A percentile compares a stretch with the other conserved stretches of the same genome.
Evolutionary conservation across 805 yeast species (phyloP).

Genomic region (Yarrowia alimentaria): DNA sequence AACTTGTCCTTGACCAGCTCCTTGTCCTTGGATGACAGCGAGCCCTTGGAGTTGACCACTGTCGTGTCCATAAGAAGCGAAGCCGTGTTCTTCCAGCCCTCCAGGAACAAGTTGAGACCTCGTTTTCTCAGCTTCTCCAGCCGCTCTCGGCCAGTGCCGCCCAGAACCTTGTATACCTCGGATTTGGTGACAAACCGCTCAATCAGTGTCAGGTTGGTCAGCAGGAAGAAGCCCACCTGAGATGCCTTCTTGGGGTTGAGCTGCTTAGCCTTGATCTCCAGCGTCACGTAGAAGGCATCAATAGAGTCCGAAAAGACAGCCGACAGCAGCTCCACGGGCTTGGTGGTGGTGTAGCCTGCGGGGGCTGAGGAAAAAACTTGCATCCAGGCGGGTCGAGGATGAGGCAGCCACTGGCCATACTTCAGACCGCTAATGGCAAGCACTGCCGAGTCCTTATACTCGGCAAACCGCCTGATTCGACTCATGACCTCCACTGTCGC

Average conservation of each 20-base stretch:
- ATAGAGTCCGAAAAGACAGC: conserved; percentile 73
- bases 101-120: conserved; percentile 67
- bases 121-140: conserved; percentile 68
- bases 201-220: conserved; percentile 69
- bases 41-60: conserved; percentile 53
- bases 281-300: conserved; percentile 63
- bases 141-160: conserved; percentile 59
- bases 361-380: conserved; percentile 50
- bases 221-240: conserved; percentile 63
- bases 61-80: conserved; percentile 77
- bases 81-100: conserved; percentile 75
- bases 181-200: conserved; percentile 64
- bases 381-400: conserved; percentile 56
- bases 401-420: conserved; percentile 68
- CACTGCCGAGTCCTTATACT: conserved; percentile 54
- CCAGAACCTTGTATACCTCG: conserved; percentile 47
- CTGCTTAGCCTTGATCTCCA: conserved; percentile 58
- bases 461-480: conserved; percentile 61
- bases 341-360: conserved; percentile 44
- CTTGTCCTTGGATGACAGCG: conserved; percentile 62
- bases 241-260: conserved; percentile 37
- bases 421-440: conserved; percentile 51
- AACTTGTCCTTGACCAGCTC: conserved; percentile 83
- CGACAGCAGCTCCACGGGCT: conserved; percentile 55
- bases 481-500: conserved; percentile 72